These are phyloP conservation scores for Collybia mongolica DNA, from an alignment of 768 basidiomycete species.

Conservation along the genomic window DNA sequence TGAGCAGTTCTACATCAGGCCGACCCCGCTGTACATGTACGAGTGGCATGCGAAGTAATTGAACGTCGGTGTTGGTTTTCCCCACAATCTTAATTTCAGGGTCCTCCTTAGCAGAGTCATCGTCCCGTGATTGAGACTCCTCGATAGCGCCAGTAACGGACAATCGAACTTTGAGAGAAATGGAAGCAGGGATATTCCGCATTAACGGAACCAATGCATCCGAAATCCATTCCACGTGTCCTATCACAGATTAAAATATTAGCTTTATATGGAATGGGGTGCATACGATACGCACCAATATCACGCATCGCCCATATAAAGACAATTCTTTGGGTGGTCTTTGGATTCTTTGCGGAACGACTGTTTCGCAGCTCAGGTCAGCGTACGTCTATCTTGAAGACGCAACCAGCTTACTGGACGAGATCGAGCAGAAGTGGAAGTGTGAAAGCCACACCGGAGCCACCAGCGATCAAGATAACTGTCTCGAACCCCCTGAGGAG, in stretches of 20 bases:
- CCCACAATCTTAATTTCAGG: background rate
- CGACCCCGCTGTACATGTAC: slow-evolving; percentile 26
- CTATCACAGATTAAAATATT: slow-evolving; percentile 8
- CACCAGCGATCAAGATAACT: slow-evolving; percentile 42
- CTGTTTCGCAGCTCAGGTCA: slow-evolving; percentile 13
- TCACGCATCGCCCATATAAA: slow-evolving; percentile 48
- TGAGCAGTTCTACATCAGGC: slow-evolving; percentile 27
- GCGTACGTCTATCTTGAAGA: background rate
- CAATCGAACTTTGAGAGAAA: slow-evolving; percentile 38
- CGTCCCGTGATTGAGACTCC: slow-evolving; percentile 15
- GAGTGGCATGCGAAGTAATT: slow-evolving; percentile 19
- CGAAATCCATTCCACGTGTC: slow-evolving; percentile 46
- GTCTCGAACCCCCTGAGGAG: slow-evolving; percentile 33
- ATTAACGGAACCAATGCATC: slow-evolving; percentile 32
- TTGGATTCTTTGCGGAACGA: slow-evolving; percentile 20
- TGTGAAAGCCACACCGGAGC: slow-evolving; percentile 49
- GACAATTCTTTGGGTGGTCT: slow-evolving; percentile 26
- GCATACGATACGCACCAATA: slow-evolving; percentile 21
- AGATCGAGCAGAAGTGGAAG: slow-evolving; percentile 43
- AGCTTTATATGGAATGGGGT: background rate
- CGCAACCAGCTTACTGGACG: slow-evolving; percentile 29
- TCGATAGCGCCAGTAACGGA: slow-evolving; percentile 32
- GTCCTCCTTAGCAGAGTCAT: slow-evolving; percentile 18
- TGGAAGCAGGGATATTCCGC: slow-evolving; percentile 20
- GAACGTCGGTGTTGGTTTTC: slow-evolving; percentile 5